phyloP scores from a whole-genome alignment of 768 basidiomycete species.

The Strobilomyces confusus region DNA sequence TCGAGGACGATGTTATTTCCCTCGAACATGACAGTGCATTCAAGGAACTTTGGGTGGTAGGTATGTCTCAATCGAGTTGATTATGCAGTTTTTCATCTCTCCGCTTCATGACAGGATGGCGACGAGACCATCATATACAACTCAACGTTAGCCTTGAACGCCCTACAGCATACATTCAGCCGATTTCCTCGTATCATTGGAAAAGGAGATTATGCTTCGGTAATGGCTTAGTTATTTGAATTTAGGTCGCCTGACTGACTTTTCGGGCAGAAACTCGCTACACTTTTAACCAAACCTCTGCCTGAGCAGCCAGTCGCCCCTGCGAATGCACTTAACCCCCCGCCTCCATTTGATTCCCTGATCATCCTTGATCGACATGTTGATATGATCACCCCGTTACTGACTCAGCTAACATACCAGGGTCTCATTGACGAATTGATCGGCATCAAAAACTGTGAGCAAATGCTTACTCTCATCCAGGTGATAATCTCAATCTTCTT shows the following conservation, averaged over 20 bases:
- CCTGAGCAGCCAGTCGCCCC: slow-evolving; percentile 38
- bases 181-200: slow-evolving; percentile 87
- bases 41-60: slow-evolving; percentile 87
- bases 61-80: slow-evolving; percentile 25
- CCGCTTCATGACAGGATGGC: slow-evolving; percentile 59
- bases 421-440: slow-evolving; percentile 92
- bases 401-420: slow-evolving; percentile 95
- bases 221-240: slow-evolving; percentile 29
- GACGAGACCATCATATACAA: slow-evolving; percentile 90
- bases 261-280: slow-evolving; percentile 62
- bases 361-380: slow-evolving; percentile 87
- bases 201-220: slow-evolving; percentile 86
- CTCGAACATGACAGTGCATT: slow-evolving; percentile 84
- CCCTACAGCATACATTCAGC: slow-evolving; percentile 83
- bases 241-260: slow-evolving; percentile 7
- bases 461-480: not conserved
- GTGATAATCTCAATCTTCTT: slow-evolving; percentile 3
- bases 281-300: slow-evolving; percentile 60
- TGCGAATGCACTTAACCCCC: slow-evolving; percentile 41
- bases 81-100: not conserved
- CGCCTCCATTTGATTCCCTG: slow-evolving; percentile 74
- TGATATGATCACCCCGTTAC: slow-evolving; percentile 93
- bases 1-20: slow-evolving; percentile 91
- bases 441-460: slow-evolving; percentile 83
- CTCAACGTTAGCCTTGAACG: slow-evolving; percentile 80